These are phyloP conservation scores for Hapsidospora chrysogenum DNA, from an alignment of 495 filamentous ascomycete genomes.

Conservation along the genomic window DNA sequence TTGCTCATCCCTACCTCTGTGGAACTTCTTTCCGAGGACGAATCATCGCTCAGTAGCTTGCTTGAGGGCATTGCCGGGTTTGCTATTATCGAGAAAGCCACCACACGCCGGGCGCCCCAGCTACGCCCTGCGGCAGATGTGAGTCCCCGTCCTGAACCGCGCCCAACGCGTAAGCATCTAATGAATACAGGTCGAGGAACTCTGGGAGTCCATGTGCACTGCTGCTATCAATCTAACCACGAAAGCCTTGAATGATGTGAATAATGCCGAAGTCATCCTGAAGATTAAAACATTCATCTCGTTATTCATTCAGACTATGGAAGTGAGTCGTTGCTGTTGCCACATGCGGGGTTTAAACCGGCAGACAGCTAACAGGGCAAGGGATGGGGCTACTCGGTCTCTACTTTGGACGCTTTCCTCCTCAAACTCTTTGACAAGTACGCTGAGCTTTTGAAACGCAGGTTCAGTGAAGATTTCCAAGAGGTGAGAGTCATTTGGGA, in stretches of 20 bases:
- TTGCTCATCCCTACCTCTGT: slow-evolving; percentile 61
- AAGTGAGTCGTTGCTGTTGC: slow-evolving; percentile 31
- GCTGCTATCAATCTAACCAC: slow-evolving; percentile 64
- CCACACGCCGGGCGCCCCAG: slow-evolving; percentile 69
- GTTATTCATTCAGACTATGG: slow-evolving; percentile 95
- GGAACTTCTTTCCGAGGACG: slow-evolving; percentile 57
- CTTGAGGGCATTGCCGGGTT: slow-evolving; percentile 91
- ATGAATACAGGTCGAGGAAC: slow-evolving; percentile 56
- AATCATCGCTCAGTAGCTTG: slow-evolving; percentile 60
- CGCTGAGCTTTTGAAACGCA: slow-evolving; percentile 71
- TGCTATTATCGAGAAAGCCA: slow-evolving; percentile 88
- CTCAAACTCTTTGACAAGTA: slow-evolving; percentile 84
- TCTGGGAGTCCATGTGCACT: slow-evolving; percentile 98
- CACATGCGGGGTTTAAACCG: slow-evolving; percentile 5
- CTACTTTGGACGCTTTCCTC: slow-evolving; percentile 62
- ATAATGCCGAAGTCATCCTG: slow-evolving; percentile 67
- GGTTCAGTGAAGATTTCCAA: slow-evolving; percentile 86
- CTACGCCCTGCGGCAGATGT: slow-evolving; percentile 76
- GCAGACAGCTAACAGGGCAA: slow-evolving; percentile 15
- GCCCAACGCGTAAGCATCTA: too few relatives aligned
- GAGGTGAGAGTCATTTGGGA: slow-evolving; percentile 50
- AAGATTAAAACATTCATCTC: slow-evolving; percentile 87
- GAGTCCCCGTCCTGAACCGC: too few relatives aligned
- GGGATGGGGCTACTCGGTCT: slow-evolving; percentile 82
- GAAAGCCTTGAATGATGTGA: slow-evolving; percentile 56